Base-by-base conservation (phyloP, 75 land plant species). In the Gnetum montanum region DNA sequence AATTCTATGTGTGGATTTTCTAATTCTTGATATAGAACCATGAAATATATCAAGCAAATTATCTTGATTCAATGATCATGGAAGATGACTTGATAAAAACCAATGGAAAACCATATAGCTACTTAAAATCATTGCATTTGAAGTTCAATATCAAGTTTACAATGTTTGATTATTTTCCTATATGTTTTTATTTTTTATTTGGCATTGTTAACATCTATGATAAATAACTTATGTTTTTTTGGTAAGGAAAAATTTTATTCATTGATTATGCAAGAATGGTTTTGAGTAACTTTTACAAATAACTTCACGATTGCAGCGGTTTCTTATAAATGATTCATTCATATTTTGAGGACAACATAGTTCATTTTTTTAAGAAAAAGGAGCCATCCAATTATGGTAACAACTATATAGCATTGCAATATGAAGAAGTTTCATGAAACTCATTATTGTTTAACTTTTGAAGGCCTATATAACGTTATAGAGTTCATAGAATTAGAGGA, bases 281-380 rank as follows among this genome's bases (percentile, higher is more conserved):
- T 57, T 75, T 41, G 89, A 87, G 57, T 85, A 91, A 71, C 65
- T 91, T 2, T 64, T 73, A 37, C 79, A 81, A 66, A 56, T 78
- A 62, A 65, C 85, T 30, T 69, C 70, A 25, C 45, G 58, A 35
- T 37, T 91, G 20, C 70, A 57, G 63, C 43, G 43, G 43, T 57
- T 80, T 31, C 49, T 81, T 31, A 44, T 76, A 18, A 33, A 47
- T 44, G 50, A 40, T 15, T 18, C 59, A 45, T 57, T 33, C 16
- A 37, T 65, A 6, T 12, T 63, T 20, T 60, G 61, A 27, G 47
- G 62, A 25, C 43, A 70, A 53, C 64, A 55, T 43, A 15, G 58
- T 3, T 69, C 78, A 31, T 41, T 81, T 34, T n/a, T n/a, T n/a
- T n/a, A n/a, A n/a, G n/a, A n/a, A 71, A 73, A 58, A 66, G 66